A percentile compares a stretch with the other conserved stretches of the same genome.
These are phyloP conservation scores for Cryphonectria carpinicola DNA, from an alignment of 2,329 filamentous ascomycete genomes.

Conservation along the genomic window DNA sequence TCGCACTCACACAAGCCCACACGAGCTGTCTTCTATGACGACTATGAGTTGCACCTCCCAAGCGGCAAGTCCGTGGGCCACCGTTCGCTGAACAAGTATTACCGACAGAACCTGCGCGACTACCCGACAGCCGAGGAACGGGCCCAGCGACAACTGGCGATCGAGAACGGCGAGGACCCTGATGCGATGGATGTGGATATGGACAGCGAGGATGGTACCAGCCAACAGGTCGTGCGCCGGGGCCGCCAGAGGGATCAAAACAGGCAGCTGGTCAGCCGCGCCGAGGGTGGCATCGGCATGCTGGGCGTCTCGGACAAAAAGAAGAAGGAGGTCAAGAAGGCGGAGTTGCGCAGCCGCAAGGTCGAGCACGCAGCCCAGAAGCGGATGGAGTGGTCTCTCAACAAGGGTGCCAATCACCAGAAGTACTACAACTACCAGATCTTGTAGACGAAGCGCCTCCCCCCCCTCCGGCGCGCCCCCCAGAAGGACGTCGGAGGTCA, in stretches of 20 bases:
- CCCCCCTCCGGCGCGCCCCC: too few species aligned
- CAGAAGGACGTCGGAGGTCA: too few species aligned
- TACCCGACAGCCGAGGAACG: conserved; percentile 82
- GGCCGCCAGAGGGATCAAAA: conserved; percentile 46
- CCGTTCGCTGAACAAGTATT: conserved; percentile 84
- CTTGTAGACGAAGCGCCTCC: conserved; percentile 39
- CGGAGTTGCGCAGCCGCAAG: conserved; percentile 72
- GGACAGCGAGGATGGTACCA: conserved; percentile 43
- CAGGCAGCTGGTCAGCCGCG: conserved; percentile 65
- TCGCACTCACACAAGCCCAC: conserved; percentile 78
- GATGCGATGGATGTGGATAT: conserved; percentile 49
- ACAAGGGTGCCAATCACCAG: conserved; percentile 77
- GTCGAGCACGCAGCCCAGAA: conserved; percentile 64
- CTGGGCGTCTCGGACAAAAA: conserved; percentile 74
- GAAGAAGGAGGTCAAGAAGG: conserved; percentile 67
- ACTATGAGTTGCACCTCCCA: conserved; percentile 91
- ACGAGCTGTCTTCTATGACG: conserved; percentile 83
- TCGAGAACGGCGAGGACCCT: conserved; percentile 48
- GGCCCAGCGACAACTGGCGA: conserved; percentile 62
- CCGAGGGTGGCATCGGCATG: conserved; percentile 77
- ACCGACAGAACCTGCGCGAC: conserved; percentile 86
- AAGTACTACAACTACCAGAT: conserved; percentile 59
- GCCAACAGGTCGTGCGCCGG: conserved; percentile 41
- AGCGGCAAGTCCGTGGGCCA: conserved; percentile 89
- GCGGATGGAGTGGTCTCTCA: conserved; percentile 70